phyloP scores from a whole-genome alignment of 495 filamentous ascomycete species.

The Parathielavia appendiculata region DNA sequence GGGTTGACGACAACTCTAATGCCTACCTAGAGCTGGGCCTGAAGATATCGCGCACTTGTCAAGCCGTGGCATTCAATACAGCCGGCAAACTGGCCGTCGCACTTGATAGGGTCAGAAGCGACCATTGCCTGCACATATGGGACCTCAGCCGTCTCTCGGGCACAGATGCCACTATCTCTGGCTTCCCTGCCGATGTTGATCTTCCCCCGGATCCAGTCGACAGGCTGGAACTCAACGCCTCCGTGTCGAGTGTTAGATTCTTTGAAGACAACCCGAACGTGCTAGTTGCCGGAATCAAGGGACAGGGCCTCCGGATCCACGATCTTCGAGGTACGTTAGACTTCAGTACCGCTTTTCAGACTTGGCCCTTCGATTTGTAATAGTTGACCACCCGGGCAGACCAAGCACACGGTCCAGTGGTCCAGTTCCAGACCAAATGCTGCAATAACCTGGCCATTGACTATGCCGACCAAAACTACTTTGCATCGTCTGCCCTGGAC shows the following conservation, averaged over 20 bases:
- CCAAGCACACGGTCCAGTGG: conserved; percentile 38
- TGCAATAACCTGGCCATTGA: conserved; percentile 90
- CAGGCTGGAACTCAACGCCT: conserved; percentile 75
- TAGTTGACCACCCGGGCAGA: conserved; percentile 14
- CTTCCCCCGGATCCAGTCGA: conserved; percentile 56
- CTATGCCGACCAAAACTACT: conserved; percentile 86
- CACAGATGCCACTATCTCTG: conserved; percentile 34
- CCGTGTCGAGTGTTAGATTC: conserved; percentile 87
- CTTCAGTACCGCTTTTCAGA: not conserved
- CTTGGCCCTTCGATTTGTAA: not conserved
- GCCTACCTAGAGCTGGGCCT: conserved; percentile 66
- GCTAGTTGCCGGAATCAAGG: conserved; percentile 75
- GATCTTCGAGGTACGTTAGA: conserved; percentile 71
- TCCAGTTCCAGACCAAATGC: conserved; percentile 68
- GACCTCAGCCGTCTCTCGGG: conserved; percentile 67
- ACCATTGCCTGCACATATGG: conserved; percentile 90
- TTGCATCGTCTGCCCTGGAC: conserved; percentile 73
- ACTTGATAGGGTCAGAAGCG: conserved; percentile 85
- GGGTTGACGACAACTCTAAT: conserved; percentile 62
- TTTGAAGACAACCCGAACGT: conserved; percentile 80
- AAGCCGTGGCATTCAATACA: conserved; percentile 83
- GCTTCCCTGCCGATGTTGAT: conserved; percentile 36
- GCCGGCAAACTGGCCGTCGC: conserved; percentile 77
- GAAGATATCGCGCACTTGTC: conserved; percentile 82
- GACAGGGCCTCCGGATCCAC: conserved; percentile 82